A percentile compares a stretch with the other conserved stretches of the same genome.
These are phyloP conservation scores for Ampelocalamus luodianensis DNA, from an alignment of 176 grass and related monocot species.

Conservation along the genomic window DNA sequence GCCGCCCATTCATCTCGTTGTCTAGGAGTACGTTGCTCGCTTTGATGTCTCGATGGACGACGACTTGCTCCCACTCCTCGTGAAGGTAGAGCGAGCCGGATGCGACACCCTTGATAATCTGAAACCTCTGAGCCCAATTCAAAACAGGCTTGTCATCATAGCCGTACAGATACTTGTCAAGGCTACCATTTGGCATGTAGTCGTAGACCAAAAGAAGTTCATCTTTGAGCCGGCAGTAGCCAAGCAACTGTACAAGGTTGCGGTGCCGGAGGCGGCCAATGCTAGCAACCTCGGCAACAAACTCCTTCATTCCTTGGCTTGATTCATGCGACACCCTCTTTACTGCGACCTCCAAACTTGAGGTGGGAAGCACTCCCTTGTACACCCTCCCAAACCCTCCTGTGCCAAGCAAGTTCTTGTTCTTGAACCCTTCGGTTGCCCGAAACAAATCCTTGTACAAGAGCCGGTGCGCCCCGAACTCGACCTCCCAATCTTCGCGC, in stretches of 20 bases:
- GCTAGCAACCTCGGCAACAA: too few species aligned
- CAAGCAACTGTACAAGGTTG: too few species aligned
- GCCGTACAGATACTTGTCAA: not conserved
- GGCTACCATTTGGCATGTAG: not conserved
- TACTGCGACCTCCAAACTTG: not conserved
- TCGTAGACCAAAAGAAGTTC: too few species aligned
- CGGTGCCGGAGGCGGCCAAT: too few species aligned
- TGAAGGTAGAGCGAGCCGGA: not conserved
- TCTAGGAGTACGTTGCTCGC: too few species aligned
- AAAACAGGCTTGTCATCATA: not conserved
- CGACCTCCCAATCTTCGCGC: not conserved
- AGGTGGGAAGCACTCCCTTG: not conserved
- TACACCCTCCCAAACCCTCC: constrained; percentile 17
- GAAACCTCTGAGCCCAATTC: not conserved
- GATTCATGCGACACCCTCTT: not conserved
- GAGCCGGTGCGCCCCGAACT: not conserved
- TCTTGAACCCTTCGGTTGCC: not conserved
- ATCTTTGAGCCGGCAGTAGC: too few species aligned
- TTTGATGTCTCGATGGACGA: too few species aligned
- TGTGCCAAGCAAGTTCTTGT: not conserved
- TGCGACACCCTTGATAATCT: not conserved
- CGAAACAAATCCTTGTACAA: not conserved
- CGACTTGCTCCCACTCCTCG: too few species aligned
- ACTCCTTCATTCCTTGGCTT: too few species aligned
- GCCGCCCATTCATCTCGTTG: too few species aligned